Evolutionary conservation across 345 rosid genomes (phyloP), one percentile per base, ranked within the genome.

Genomic region (Populus euphratica): DNA sequence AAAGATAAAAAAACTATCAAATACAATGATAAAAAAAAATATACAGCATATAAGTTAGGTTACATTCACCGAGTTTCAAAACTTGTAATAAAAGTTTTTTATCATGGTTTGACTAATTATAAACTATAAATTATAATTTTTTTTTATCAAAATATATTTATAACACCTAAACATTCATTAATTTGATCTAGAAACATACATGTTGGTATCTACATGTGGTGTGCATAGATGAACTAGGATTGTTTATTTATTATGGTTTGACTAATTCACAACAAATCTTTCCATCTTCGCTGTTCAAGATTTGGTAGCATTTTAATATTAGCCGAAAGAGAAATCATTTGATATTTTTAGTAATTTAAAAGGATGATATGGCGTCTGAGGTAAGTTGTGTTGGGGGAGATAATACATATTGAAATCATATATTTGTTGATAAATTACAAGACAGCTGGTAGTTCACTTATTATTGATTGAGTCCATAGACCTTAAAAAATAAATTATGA

Each of bases 251-350:
- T 27, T 27, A 27, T 27, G 29, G 29, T 1, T 27, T 27, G 83
- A 78, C 86, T 70, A 73, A 81, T 52, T 65, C 47, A 69, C 29
- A 36, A 5, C 38, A 79, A 73, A 77, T 86, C 85, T 69, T 70
- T 74, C 77, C 79, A 78, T 64, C 62, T 73, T 78, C 73, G 56
- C 65, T 80, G 76, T 59, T 49, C 2, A 79, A 77, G 82, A 76
- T 83, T 77, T 75, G 29, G 59, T 73, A 38, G 38, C 73, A 54
- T 18, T 79, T 68, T 70, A 36, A 39, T 38, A 62, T 35, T 5
- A 50, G 33, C 75, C 49, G 71, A 72, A 62, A 68, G 52, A 20
- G 69, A 80, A 73, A 70, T 27, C 29, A 6, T 16, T 2, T 18
- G 31, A 35, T 79, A 72, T n/a, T 78, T 10, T 35, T 75, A 21